A percentile compares a stretch with the other conserved stretches of the same genome.
Conservation (phyloP, 257 asterid species). For the Scutellaria minor region DNA sequence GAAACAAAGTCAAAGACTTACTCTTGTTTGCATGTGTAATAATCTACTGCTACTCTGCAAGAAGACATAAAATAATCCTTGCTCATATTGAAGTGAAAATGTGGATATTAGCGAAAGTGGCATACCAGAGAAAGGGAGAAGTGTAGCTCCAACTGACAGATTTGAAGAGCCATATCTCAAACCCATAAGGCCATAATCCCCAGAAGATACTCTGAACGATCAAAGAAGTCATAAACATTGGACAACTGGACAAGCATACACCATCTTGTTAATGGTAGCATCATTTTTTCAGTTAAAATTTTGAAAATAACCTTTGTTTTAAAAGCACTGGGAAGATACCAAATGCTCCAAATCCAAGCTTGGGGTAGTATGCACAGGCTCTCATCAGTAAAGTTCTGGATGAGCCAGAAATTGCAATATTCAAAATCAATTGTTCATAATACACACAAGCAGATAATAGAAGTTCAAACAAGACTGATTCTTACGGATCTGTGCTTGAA, state of each 20-base stretch:
- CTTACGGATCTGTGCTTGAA: slow-evolving; percentile 90
- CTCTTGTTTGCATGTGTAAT: slow-evolving; percentile 23
- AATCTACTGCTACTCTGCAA: slow-evolving; percentile 18
- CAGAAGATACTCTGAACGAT: slow-evolving; percentile 60
- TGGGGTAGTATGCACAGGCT: slow-evolving; percentile 83
- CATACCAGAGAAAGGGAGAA: slow-evolving; percentile 71
- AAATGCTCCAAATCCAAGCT: slow-evolving; percentile 80
- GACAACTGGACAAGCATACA: slow-evolving; percentile 25
- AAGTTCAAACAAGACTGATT: slow-evolving; percentile 31
- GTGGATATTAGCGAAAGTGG: slow-evolving; percentile 27
- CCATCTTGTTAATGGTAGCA: slow-evolving; percentile 21
- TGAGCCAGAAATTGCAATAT: slow-evolving; percentile 12
- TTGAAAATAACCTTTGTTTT: slow-evolving; percentile 62
- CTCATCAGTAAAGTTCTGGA: slow-evolving; percentile 71
- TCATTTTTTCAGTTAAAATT: slow-evolving; percentile 14
- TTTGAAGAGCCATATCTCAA: slow-evolving; percentile 94
- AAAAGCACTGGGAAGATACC: slow-evolving; percentile 78
- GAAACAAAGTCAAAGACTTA: slow-evolving; percentile 22
- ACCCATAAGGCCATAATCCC: slow-evolving; percentile 85
- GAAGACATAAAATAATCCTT: slow-evolving; percentile 1
- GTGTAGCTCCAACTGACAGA: slow-evolving; percentile 79
- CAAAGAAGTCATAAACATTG: slow-evolving; percentile 40
- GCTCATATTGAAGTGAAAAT: slow-evolving; percentile 15
- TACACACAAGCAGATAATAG: background rate
- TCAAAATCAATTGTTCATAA: slow-evolving; percentile 30